A percentile compares a stretch with the other conserved stretches of the same genome.
phyloP scores from a whole-genome alignment of 352 stramenopile genomes.

The Peronospora farinosa region DNA sequence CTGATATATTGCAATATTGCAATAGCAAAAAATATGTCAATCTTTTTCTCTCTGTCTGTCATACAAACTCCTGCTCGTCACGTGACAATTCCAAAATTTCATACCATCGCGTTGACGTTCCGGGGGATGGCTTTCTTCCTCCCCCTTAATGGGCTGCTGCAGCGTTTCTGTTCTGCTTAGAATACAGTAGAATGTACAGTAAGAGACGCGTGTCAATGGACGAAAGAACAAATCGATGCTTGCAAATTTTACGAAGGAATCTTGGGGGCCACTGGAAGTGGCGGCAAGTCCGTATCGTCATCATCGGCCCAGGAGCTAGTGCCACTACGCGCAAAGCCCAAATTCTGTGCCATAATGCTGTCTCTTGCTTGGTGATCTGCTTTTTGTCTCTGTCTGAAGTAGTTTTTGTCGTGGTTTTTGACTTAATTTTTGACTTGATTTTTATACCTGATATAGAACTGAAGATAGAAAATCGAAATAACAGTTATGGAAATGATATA shows the following conservation, averaged over 20 bases:
- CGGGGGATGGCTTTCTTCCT: conserved; percentile 33
- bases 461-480: conserved; percentile 15
- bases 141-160: conserved; percentile 34
- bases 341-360: conserved; percentile 50
- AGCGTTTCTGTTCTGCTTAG: conserved; percentile 24
- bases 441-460: conserved; percentile 2
- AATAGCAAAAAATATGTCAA: conserved; percentile 4
- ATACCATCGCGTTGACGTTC: conserved; percentile 32
- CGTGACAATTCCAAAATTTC: background rate
- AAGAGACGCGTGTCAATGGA: conserved; percentile 16
- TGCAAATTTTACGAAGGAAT: conserved; percentile 37
- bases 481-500: conserved; percentile 4
- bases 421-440: conserved; percentile 7
- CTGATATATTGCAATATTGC: conserved; percentile 11
- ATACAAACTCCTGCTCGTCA: background rate
- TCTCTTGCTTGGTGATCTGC: conserved; percentile 7
- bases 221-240: background rate
- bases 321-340: conserved; percentile 41
- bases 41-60: background rate
- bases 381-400: conserved; percentile 12
- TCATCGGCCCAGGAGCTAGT: conserved; percentile 78
- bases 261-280: conserved; percentile 36
- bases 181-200: background rate
- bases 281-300: conserved; percentile 56
- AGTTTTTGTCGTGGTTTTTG: conserved; percentile 7